Evolutionary conservation across 1,284 basidiomycete genomes (phyloP), one percentile per base, ranked within the genome.

Genomic region (Coniophora puteana): DNA sequence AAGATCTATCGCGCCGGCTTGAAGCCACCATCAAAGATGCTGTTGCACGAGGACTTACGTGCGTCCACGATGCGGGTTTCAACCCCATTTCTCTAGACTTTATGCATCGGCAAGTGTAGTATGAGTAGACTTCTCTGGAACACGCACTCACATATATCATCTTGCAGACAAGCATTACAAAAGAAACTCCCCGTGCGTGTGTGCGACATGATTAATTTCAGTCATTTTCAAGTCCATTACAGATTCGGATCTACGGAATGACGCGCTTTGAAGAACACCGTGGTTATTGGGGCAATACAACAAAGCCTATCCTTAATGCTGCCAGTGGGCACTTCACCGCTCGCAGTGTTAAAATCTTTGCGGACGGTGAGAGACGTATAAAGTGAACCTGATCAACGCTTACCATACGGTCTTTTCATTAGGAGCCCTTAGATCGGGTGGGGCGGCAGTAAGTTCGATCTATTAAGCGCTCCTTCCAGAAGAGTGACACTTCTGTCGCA

Each of bases 261-360:
- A 74, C 72, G 14, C 78, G 72, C 49, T 86, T 83, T 52, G 69
- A 85, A 49, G 83, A 90, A 51, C 71, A 69, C 25, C 72, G 73
- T 23, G 67, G 72, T n/a, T 94, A 89, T 54, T 91, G 89, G 75
- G 89, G 89, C 17, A 78, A 88, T 48, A 65, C 65, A 12, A 72
- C 77, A 1, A 62, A 71, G 34, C 78, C 76, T 42, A 64, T 89
- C 10, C 66, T 83, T 38, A 71, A 71, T 30, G 68, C 67, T 22
- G 77, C 70, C 2, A 73, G 82, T 53, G 76, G 74, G 25, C 72
- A 82, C 32, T 69, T 93, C 16, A 83, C 72, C 20, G 74, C 84
- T 13, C 80, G 88, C 21, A 87, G 89, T 44, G 83, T 95, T 50
- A 97, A 96, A 63, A 82, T 96, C 10, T 93, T 95, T 60, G 86